phyloP scores from a whole-genome alignment of 345 rosid genomes.

The Pseudoturritis turrita region DNA sequence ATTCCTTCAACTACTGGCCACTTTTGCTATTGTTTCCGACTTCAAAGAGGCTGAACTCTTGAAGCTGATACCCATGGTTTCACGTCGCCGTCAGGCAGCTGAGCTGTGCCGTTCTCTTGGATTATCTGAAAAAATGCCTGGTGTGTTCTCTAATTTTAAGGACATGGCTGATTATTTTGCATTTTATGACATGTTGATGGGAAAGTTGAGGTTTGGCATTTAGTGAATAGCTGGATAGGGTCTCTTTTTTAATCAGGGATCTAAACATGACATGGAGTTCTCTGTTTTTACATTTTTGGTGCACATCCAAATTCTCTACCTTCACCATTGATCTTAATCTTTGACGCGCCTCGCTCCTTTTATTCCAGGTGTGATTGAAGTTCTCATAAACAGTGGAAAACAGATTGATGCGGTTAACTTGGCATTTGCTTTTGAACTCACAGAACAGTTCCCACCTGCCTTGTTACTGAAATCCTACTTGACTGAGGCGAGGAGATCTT shows the following conservation, averaged over 20 bases:
- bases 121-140: slow-evolving; percentile 88
- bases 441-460: slow-evolving; percentile 77
- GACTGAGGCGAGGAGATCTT: slow-evolving; percentile 66
- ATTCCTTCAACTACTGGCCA: slow-evolving; percentile 86
- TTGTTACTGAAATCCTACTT: slow-evolving; percentile 76
- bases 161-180: not conserved
- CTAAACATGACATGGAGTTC: not conserved
- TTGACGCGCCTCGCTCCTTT: not conserved
- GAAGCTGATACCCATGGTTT: slow-evolving; percentile 92
- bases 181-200: not conserved
- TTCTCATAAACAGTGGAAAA: slow-evolving; percentile 76
- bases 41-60: slow-evolving; percentile 65
- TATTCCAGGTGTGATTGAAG: slow-evolving; percentile 72
- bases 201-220: not conserved
- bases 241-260: not conserved
- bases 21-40: slow-evolving; percentile 79
- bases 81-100: slow-evolving; percentile 98
- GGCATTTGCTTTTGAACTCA: slow-evolving; percentile 94
- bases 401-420: slow-evolving; percentile 96
- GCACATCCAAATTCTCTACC: not conserved
- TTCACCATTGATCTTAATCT: slow-evolving; percentile 4
- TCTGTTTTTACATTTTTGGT: not conserved
- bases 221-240: not conserved
- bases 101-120: slow-evolving; percentile 90
- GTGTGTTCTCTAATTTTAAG: slow-evolving; percentile 42